Evolutionary conservation across 139 green algal species (phyloP), one percentile per base, ranked within the genome.

Genomic region (Mychonastes homosphaera): DNA sequence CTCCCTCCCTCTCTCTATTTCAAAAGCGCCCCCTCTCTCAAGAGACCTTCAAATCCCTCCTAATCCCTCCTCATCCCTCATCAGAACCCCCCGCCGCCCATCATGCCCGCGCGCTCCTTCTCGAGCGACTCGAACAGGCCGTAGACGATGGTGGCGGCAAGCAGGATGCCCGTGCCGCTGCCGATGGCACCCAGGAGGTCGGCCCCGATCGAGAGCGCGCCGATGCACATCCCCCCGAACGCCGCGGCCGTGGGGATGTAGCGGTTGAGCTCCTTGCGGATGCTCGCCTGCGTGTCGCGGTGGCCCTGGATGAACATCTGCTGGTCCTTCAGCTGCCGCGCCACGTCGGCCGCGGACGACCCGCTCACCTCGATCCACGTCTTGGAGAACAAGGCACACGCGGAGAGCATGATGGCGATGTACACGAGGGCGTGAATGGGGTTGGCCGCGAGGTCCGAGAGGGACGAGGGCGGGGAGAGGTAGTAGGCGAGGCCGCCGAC

Each of bases 211-310:
- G 93, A 98, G 13, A 99, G 78, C 0, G 88, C 87, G 43, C 93
- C 93, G 63, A 99, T 99, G 84, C 93, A 99, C 91, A 99, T 98
- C 63, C 93, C 93, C 21, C 93, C 93, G 80, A 99, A 99, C 0
- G 93, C 93, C 29, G 79, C 79, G 12, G 79, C 78, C 8, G 67
- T 84, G 58, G 79, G 79, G 56, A 86, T 86, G 68, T 86, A 86
- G 30, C 73, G 81, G 80, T 97, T 96, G 4, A 98, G 85, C 81
- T 97, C 92, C 79, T 96, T 95, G 81, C 87, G 91, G 43, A 95
- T 71, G 38, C 74, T 84, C 27, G 79, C 63, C 39, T 80, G 73
- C 13, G 79, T 94, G 74, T 95, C 87, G 23, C 87, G 77, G 74
- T 95, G 86, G 41, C 86, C 86, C 61, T 86, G 78, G 63, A 96